Evolutionary conservation across 2,329 filamentous ascomycete genomes (phyloP).

Genomic region (Zasmidium cellare): DNA sequence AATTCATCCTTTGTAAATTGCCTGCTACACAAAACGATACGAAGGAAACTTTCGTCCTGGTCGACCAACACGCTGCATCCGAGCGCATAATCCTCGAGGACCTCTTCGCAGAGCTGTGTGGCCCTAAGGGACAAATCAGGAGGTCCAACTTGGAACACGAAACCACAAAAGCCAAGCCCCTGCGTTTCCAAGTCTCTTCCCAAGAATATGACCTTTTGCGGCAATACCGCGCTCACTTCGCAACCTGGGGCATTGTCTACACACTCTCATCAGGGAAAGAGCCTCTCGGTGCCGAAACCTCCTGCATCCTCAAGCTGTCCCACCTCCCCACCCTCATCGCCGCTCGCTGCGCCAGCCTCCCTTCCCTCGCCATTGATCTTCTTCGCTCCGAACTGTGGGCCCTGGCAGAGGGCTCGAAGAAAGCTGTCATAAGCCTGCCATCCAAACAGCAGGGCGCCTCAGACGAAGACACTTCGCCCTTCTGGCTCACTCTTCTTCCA

Average conservation of each 20-base stretch:
- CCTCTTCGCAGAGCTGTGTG: slow-evolving; percentile 62
- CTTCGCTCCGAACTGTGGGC: slow-evolving; percentile 75
- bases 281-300: neutral
- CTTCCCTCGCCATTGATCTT: slow-evolving; percentile 69
- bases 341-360: slow-evolving; percentile 73
- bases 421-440: slow-evolving; percentile 1
- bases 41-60: slow-evolving; percentile 61
- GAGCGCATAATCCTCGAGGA: slow-evolving; percentile 79
- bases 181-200: slow-evolving; percentile 65
- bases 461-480: slow-evolving; percentile 2
- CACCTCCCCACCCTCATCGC: slow-evolving; percentile 70
- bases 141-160: neutral
- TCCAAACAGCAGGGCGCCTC: no score
- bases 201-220: slow-evolving; percentile 63
- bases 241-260: slow-evolving; percentile 73
- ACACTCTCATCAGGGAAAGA: neutral
- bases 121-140: slow-evolving; percentile 5
- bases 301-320: slow-evolving; percentile 44
- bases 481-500: slow-evolving; percentile 17
- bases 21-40: slow-evolving; percentile 9
- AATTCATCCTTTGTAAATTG: slow-evolving; percentile 78
- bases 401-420: slow-evolving; percentile 47
- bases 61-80: slow-evolving; percentile 95
- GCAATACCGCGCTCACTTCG: slow-evolving; percentile 58
- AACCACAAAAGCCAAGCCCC: slow-evolving; percentile 46